A percentile compares a stretch with the other conserved stretches of the same genome.
Evolutionary conservation across 2,329 filamentous ascomycete genomes (phyloP).

Genomic region (Calonectria ilicicola): DNA sequence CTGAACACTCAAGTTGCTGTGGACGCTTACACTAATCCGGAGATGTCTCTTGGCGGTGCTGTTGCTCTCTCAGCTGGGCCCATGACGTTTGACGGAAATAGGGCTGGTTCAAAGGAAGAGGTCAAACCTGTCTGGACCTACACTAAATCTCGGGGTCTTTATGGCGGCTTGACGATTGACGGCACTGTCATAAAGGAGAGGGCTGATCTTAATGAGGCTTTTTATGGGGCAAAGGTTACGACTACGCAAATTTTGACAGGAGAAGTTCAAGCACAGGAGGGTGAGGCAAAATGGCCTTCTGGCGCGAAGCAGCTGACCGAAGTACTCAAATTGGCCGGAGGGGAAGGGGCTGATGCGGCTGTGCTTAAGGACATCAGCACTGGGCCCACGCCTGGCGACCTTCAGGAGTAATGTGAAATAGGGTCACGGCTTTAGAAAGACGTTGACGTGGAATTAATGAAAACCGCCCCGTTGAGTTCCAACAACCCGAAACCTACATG

Average conservation of each 20-base stretch:
- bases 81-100: constrained; percentile 60
- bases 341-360: not conserved
- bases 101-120: constrained; percentile 71
- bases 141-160: constrained; percentile 71
- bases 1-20: constrained; percentile 77
- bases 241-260: constrained; percentile 21
- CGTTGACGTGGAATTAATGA: too few relatives aligned
- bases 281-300: not conserved
- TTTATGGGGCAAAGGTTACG: constrained; percentile 64
- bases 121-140: constrained; percentile 70
- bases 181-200: constrained; percentile 81
- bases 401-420: not conserved
- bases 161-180: constrained; percentile 75
- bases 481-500: too few relatives aligned
- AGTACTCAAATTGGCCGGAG: constrained; percentile 14
- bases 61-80: constrained; percentile 71
- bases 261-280: constrained; percentile 4
- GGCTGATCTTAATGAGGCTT: constrained; percentile 77
- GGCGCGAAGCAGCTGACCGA: constrained; percentile 16
- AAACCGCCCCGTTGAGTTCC: too few relatives aligned
- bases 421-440: too few relatives aligned
- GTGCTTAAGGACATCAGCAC: not conserved
- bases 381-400: not conserved
- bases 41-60: constrained; percentile 76
- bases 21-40: constrained; percentile 73